Evolutionary conservation across 1,284 basidiomycete genomes (phyloP), one percentile per base, ranked within the genome.

Genomic region (Apiotrichum veenhuisii): DNA sequence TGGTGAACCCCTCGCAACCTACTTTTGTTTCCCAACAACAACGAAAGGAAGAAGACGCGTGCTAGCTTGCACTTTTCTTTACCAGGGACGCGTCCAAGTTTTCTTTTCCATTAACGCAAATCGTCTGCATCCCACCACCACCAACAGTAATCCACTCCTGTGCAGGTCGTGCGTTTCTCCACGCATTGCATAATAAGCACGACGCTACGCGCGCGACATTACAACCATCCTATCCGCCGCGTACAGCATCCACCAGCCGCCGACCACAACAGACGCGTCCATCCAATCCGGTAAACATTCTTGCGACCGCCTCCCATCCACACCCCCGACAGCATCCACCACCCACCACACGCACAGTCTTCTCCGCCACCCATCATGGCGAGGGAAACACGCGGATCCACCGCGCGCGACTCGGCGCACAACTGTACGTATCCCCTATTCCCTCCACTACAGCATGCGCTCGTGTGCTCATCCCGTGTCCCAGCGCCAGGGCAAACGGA

Each of bases 311-410:
- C 33, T 17, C n/a, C 8, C 45, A 9, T 47, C 48, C 18, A 43
- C 14, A n/a, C 18, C 27, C 34, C 25, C 15, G 26, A 23, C 20
- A 10, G 17, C 36, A 23, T 36, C 53, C 53, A 23, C 44, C 30
- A 18, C 10, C 26, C 15, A 25, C 27, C 45, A 9, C n/a, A 27
- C 22, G 10, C 36, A 14, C 20, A 27, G 30, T 8, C 41, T 40
- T 18, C 30, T 17, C 51, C 50, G 5, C 27, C 36, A 25, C 15
- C 36, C 20, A 22, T 38, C 23, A 59, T 61, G 58, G 54, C 57
- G 43, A 52, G 61, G 34, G 51, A 59, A 49, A 66, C 63, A 37
- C 34, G 63, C 45, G 50, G 43, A 15, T 51, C 53, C 20, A 22
- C 36, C 40, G 12, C 44, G 12, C 43, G 43, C 36, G 37, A 40